Base-by-base conservation (phyloP, 305 asterid genomes). In the Fraxinus dipetala region DNA sequence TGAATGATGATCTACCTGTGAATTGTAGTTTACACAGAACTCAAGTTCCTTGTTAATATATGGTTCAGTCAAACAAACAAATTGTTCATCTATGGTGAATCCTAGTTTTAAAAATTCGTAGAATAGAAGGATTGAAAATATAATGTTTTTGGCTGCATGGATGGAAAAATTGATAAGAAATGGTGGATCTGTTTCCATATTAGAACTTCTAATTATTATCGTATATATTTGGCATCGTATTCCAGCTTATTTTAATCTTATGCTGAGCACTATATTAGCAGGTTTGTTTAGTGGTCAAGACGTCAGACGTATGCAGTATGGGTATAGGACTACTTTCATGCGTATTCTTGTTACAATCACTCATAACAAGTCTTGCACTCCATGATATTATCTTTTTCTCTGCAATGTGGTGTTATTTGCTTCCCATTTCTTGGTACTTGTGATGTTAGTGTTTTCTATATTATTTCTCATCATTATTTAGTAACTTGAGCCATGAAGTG, bases 381-480 rank as follows among this genome's bases (percentile, higher is more conserved):
- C 40, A 36, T 13, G 35, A 18, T 36, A 40, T 76, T 16, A 63
- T 81, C 61, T 78, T 65, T 77, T 34, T 45, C 56, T 43, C 34
- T 78, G 72, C 56, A 82, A 31, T 78, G 59, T 82, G 69, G 38
- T 75, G 18, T 78, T 51, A 22, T 65, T 59, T 26, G 48, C 38
- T 81, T 78, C 56, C 43, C 81, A 59, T 75, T 40, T 76, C 61
- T 2, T 51, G 79, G 75, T 81, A 26, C 82, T 54, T 18, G 69
- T 59, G 10, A 51, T 20, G 3, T 31, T 77, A 59, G 43, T 72
- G 9, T 78, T 22, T 74, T 20, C 28, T 18, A 14, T 61, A 59
- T 16, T 45, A 45, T 75, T 82, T 72, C 80, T 20, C 40, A 67
- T 82, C 79, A 76, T 86, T 67, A 24, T 81, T 78, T 79, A 51